These are phyloP conservation scores for Tolypocladium album DNA, from an alignment of 2,329 filamentous ascomycete species.

Conservation along the genomic window DNA sequence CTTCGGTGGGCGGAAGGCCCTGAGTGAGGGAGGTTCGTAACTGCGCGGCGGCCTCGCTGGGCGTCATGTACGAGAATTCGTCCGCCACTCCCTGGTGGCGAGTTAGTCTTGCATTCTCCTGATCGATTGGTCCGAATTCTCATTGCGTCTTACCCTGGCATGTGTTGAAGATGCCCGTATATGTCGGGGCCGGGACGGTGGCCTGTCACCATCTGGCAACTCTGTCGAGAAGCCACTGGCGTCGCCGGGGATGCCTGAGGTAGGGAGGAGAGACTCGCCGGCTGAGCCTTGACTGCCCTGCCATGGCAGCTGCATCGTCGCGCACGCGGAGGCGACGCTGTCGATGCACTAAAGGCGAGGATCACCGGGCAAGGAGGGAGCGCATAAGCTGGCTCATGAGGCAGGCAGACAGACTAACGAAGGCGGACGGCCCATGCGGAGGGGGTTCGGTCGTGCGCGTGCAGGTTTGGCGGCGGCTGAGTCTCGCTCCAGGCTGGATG, in stretches of 20 bases:
- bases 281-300: constrained; percentile 19
- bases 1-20: constrained; percentile 73
- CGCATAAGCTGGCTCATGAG: constrained; percentile 13
- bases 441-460: background rate
- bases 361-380: constrained; percentile 6
- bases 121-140: background rate
- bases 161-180: constrained; percentile 42
- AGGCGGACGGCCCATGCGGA: background rate
- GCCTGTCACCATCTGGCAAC: constrained; percentile 13
- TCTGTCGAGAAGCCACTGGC: constrained; percentile 14
- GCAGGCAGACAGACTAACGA: background rate
- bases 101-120: background rate
- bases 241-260: constrained; percentile 22
- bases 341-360: constrained; percentile 8
- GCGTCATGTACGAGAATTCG: constrained; percentile 56
- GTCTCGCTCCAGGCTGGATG: background rate
- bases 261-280: constrained; percentile 22
- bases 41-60: constrained; percentile 65
- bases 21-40: constrained; percentile 74
- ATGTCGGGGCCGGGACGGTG: constrained; percentile 22
- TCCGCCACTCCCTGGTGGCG: constrained; percentile 40
- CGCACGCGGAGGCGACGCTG: constrained; percentile 8
- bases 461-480: background rate
- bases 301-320: constrained; percentile 28
- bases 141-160: constrained; percentile 34